Evolutionary conservation across 2,329 filamentous ascomycete species (phyloP).

Genomic region (Aspergillus sp.): DNA sequence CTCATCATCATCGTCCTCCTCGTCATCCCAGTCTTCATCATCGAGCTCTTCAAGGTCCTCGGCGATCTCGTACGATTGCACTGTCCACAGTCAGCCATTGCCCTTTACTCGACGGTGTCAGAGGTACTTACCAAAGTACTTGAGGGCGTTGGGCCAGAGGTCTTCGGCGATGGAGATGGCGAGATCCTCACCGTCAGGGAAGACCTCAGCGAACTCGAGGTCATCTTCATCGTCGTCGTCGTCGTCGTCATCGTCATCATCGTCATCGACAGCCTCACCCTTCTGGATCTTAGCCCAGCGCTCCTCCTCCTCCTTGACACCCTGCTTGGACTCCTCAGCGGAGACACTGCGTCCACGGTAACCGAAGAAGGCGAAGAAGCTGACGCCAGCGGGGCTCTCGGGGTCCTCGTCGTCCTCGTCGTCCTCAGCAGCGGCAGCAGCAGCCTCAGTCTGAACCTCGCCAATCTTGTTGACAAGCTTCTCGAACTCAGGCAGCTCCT

Average conservation of each 20-base stretch:
- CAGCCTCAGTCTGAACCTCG: conserved; percentile 29
- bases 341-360: conserved; percentile 65
- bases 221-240: conserved; percentile 52
- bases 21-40: conserved; percentile 55
- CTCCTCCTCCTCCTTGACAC: conserved; percentile 55
- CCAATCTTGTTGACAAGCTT: conserved; percentile 47
- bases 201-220: conserved; percentile 69
- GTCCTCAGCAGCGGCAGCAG: conserved; percentile 12
- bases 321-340: conserved; percentile 63
- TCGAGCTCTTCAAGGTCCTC: conserved; percentile 58
- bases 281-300: conserved; percentile 44
- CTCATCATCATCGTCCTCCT: conserved; percentile 33
- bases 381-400: conserved; percentile 56
- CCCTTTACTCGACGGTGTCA: not conserved
- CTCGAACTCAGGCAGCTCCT: conserved; percentile 47
- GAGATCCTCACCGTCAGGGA: conserved; percentile 77
- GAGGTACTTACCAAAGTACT: conserved; percentile 72
- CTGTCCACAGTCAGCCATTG: conserved; percentile 40
- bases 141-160: conserved; percentile 78
- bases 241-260: conserved; percentile 30
- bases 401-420: conserved; percentile 24
- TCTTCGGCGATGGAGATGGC: conserved; percentile 78
- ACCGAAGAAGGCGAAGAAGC: conserved; percentile 87
- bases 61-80: conserved; percentile 64
- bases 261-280: conserved; percentile 47